Percentiles rank a stretch among this genome's conserved stretches.
phyloP scores from a whole-genome alignment of 495 filamentous ascomycete species.

The Cenococcum geophilum region DNA sequence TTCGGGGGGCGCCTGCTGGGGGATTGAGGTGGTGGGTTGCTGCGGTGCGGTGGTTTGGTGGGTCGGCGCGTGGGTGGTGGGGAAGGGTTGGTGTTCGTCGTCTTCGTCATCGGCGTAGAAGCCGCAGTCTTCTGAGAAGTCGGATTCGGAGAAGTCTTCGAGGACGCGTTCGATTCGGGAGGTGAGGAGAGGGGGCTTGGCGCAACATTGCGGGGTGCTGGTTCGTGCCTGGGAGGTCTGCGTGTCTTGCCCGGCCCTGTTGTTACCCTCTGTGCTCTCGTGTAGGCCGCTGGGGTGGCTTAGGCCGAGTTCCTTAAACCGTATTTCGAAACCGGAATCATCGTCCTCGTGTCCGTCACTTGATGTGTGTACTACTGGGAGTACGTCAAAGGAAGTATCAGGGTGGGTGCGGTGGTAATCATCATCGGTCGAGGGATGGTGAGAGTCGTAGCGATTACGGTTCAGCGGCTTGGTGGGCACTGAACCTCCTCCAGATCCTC shows the following conservation, averaged over 20 bases:
- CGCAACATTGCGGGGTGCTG: not conserved
- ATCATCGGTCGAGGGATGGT: not conserved
- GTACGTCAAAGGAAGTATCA: not conserved
- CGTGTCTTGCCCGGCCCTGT: not conserved
- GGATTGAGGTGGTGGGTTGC: not conserved
- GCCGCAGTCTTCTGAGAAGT: not conserved
- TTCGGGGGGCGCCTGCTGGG: not conserved
- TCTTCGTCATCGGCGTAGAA: not conserved
- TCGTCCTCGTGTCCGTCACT: not conserved
- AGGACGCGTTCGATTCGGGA: not conserved
- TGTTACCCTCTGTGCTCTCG: not conserved
- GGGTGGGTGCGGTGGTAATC: not conserved
- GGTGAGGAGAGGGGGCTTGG: not conserved
- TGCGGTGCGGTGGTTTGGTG: conserved; percentile 8
- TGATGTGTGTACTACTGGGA: not conserved
- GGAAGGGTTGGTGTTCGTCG: not conserved
- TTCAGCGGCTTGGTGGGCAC: not conserved
- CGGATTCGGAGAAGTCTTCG: not conserved
- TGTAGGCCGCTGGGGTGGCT: not conserved
- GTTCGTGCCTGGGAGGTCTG: not conserved
- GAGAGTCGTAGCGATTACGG: conserved; percentile 6
- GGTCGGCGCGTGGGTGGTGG: not conserved
- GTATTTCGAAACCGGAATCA: not conserved
- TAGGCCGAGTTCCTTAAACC: not conserved
- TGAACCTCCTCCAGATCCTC: not conserved